These are phyloP conservation scores for Scenedesmus sp. DNA, from an alignment of 163 green algal genomes.

Conservation along the genomic window DNA sequence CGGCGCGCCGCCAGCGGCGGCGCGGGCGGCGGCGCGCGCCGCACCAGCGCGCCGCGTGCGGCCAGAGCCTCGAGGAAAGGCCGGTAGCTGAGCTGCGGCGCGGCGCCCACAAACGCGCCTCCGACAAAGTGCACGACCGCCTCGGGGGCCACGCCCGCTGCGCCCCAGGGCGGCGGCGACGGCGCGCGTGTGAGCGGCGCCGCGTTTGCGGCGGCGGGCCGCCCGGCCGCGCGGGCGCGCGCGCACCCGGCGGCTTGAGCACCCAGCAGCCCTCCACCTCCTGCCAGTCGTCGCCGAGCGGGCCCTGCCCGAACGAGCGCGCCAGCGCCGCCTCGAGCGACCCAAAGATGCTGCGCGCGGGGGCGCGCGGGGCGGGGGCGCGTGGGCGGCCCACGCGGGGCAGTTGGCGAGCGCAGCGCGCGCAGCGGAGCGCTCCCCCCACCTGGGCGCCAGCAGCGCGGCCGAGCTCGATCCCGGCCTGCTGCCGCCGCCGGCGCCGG, in stretches of 20 bases:
- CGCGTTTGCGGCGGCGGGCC: no score
- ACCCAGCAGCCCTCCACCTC: constrained; percentile 70
- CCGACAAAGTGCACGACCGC: constrained; percentile 90
- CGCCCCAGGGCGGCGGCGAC: background rate
- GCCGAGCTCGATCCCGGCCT: background rate
- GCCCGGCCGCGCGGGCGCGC: background rate
- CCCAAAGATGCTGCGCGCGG: constrained; percentile 32
- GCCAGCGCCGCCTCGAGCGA: constrained; percentile 27
- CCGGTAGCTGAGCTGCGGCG: constrained; percentile 87
- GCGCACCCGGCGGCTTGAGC: constrained; percentile 52
- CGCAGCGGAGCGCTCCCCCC: background rate
- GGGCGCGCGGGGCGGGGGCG: no score
- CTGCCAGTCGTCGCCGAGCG: constrained; percentile 63
- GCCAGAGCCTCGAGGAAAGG: constrained; percentile 70
- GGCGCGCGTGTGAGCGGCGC: no score
- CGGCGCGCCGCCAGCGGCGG: no score
- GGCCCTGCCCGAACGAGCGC: constrained; percentile 9
- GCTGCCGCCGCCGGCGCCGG: background rate
- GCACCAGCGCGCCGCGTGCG: constrained; percentile 54
- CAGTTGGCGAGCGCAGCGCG: no score
- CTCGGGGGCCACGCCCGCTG: constrained; percentile 41
- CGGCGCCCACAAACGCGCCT: constrained; percentile 88
- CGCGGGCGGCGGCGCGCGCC: no score
- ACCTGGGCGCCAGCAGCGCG: constrained; percentile 21
- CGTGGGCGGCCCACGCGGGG: no score